Evolutionary conservation across 306 rosid species (phyloP).

Genomic region (Dalbergia cochinchinensis): DNA sequence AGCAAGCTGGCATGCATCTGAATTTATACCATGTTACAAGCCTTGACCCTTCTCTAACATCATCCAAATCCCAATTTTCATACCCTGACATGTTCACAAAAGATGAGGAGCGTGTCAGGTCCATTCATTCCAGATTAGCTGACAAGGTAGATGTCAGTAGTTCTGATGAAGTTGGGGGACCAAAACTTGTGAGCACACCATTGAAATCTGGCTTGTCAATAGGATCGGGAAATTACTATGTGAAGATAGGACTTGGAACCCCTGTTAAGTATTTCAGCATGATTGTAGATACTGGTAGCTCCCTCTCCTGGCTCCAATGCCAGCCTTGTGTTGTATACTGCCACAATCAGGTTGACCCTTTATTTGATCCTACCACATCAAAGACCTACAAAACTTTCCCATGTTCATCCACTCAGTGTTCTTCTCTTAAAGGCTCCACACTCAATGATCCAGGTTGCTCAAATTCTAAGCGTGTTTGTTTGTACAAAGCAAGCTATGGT

Average conservation of each 20-base stretch:
- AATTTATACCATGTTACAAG: constrained; percentile 43
- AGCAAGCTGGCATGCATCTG: constrained; percentile 48
- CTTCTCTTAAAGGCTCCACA: constrained; percentile 59
- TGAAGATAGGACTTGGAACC: constrained; percentile 68
- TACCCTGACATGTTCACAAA: constrained; percentile 49
- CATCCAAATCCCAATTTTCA: constrained; percentile 23
- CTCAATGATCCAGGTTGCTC: constrained; percentile 63
- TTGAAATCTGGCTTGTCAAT: constrained; percentile 61
- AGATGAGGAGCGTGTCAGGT: constrained; percentile 56
- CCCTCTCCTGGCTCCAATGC: constrained; percentile 79
- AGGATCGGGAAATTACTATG: constrained; percentile 65
- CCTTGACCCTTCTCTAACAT: constrained; percentile 43
- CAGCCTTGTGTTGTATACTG: constrained; percentile 63
- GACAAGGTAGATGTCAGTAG: constrained; percentile 15
- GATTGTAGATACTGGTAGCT: constrained; percentile 72
- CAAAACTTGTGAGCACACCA: constrained; percentile 52
- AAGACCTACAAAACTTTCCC: constrained; percentile 55
- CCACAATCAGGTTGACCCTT: constrained; percentile 60
- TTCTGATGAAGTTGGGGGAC: constrained; percentile 3
- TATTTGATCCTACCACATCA: constrained; percentile 58
- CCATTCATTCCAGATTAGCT: constrained; percentile 45
- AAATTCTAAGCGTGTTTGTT: constrained; percentile 41
- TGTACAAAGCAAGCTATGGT: constrained; percentile 64
- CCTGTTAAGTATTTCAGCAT: constrained; percentile 60
- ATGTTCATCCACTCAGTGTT: constrained; percentile 56